Conservation (phyloP, 2,329 filamentous ascomycete species). For the Teratosphaeria nubilosa region DNA sequence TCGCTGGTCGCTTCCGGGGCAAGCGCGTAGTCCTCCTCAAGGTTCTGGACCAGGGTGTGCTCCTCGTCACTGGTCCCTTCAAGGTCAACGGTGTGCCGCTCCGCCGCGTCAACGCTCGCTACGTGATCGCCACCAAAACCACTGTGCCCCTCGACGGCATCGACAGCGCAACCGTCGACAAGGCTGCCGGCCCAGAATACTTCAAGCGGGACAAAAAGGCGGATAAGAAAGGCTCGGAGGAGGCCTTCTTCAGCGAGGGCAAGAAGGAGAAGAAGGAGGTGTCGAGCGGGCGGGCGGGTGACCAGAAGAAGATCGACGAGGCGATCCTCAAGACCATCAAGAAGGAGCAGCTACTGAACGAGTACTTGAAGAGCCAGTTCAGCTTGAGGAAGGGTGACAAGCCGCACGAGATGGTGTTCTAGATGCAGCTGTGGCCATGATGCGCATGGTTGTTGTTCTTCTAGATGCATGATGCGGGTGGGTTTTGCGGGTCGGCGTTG, state of each 20-base stretch:
- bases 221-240: constrained; percentile 85
- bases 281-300: constrained; percentile 78
- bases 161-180: constrained; percentile 61
- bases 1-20: constrained; percentile 98
- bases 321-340: constrained; percentile 89
- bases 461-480: neutral
- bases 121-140: constrained; percentile 83
- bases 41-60: constrained; percentile 91
- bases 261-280: constrained; percentile 84
- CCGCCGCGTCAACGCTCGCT: constrained; percentile 83
- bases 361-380: constrained; percentile 93
- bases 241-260: constrained; percentile 98
- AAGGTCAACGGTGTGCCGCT: constrained; percentile 99
- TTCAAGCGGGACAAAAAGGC: constrained; percentile 91
- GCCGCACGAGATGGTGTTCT: constrained; percentile 99
- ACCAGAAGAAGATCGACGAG: constrained; percentile 99
- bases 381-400: constrained; percentile 98
- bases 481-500: neutral
- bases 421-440: constrained; percentile 35
- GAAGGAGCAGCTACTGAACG: constrained; percentile 89
- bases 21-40: constrained; percentile 99
- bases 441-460: neutral
- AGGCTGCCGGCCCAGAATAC: constrained; percentile 76
- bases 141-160: constrained; percentile 77
- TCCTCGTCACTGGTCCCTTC: constrained; percentile 98